Evolutionary conservation across 495 filamentous ascomycete species (phyloP).

Genomic region (Tuber umbilicatum): DNA sequence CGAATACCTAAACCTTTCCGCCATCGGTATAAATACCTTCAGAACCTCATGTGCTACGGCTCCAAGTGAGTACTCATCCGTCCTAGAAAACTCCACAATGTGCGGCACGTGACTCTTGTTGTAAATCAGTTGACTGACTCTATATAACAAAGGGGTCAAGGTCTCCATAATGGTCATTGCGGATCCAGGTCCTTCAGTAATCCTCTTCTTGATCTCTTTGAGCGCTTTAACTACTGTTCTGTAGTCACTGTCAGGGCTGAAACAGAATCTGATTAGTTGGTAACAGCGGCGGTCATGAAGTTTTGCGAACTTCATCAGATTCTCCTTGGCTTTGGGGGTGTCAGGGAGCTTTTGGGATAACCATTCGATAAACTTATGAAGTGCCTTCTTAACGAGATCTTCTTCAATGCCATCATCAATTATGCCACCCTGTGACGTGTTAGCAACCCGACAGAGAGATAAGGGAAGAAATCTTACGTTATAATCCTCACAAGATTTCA

Average conservation of each 20-base stretch:
- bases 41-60: conserved; percentile 79
- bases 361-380: conserved; percentile 45
- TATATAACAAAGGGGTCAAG: conserved; percentile 73
- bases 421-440: conserved; percentile 59
- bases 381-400: conserved; percentile 32
- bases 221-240: conserved; percentile 81
- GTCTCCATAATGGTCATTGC: conserved; percentile 62
- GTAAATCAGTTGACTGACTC: conserved; percentile 74
- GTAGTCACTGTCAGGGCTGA: conserved; percentile 83
- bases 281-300: conserved; percentile 84
- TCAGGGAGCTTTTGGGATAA: conserved; percentile 71
- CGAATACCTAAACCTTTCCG: not conserved
- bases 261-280: conserved; percentile 76
- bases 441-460: conserved; percentile 13
- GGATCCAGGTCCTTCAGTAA: conserved; percentile 58
- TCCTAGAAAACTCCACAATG: conserved; percentile 77
- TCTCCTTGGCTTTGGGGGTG: conserved; percentile 45
- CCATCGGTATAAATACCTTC: conserved; percentile 44
- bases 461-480: conserved; percentile 50
- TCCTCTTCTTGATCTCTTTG: conserved; percentile 77
- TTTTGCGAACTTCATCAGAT: conserved; percentile 87
- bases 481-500: conserved; percentile 75
- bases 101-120: conserved; percentile 89
- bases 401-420: conserved; percentile 64
- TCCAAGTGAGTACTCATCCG: conserved; percentile 69